Conservation (phyloP, 805 yeast species). For the Barnettozyma sp. region DNA sequence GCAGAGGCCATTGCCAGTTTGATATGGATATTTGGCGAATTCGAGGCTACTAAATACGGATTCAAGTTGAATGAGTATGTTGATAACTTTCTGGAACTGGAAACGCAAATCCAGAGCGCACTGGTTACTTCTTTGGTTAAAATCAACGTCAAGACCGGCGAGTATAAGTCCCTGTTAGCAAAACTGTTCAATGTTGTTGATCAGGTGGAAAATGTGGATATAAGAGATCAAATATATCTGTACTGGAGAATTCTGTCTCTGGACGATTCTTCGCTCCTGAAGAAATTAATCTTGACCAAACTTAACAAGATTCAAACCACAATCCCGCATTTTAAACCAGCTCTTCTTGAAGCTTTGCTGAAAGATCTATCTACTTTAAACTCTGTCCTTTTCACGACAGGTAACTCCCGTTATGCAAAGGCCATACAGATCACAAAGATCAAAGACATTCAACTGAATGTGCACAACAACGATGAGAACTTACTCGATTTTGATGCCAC, state of each 20-base stretch:
- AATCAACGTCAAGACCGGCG: slow-evolving; percentile 39
- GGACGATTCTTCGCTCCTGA: slow-evolving; percentile 30
- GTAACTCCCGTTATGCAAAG: slow-evolving; percentile 33
- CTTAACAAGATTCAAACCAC: slow-evolving; percentile 70
- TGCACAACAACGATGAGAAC: slow-evolving; percentile 77
- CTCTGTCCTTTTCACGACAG: slow-evolving; percentile 85
- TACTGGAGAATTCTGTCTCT: slow-evolving; percentile 71
- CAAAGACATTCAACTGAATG: slow-evolving; percentile 72
- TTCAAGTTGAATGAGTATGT: slow-evolving; percentile 40
- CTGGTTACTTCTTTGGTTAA: slow-evolving; percentile 58
- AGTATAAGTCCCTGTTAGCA: slow-evolving; percentile 40
- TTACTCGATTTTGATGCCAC: slow-evolving; percentile 83
- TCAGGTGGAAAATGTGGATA: slow-evolving; percentile 64
- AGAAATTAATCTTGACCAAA: slow-evolving; percentile 49
- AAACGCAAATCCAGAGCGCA: slow-evolving; percentile 52
- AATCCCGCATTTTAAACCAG: slow-evolving; percentile 63
- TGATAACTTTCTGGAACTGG: slow-evolving; percentile 50
- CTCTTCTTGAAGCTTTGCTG: slow-evolving; percentile 58
- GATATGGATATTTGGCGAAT: slow-evolving; percentile 69
- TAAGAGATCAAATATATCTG: slow-evolving; percentile 71
- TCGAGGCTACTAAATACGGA: slow-evolving; percentile 49
- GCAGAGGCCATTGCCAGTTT: slow-evolving; percentile 47
- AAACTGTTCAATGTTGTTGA: slow-evolving; percentile 58
- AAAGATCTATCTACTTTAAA: slow-evolving; percentile 78
- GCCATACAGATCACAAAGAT: slow-evolving; percentile 45